A percentile compares a stretch with the other conserved stretches of the same genome.
phyloP scores from a whole-genome alignment of 2,329 filamentous ascomycete genomes.

The Tolypocladium tropicale region DNA sequence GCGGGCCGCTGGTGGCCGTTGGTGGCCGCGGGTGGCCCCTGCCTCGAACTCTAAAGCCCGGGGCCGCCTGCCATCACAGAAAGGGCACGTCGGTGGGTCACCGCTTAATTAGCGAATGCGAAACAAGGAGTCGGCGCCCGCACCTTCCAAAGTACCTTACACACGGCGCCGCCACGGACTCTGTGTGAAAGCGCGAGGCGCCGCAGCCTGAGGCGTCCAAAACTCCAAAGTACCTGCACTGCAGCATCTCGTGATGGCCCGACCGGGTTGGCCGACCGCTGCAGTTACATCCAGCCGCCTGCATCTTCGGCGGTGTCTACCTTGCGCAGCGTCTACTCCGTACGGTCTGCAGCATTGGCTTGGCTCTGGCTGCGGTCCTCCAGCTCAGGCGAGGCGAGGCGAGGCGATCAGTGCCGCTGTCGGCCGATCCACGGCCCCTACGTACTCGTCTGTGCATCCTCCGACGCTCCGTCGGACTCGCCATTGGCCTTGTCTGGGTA shows the following conservation, averaged over 20 bases:
- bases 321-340: too few species aligned
- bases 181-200: too few species aligned
- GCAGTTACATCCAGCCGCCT: neutral
- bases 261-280: neutral
- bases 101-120: neutral
- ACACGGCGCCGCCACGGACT: too few species aligned
- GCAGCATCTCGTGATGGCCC: neutral
- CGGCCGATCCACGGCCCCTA: neutral
- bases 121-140: neutral
- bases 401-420: neutral
- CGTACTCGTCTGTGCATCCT: neutral
- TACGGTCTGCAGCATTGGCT: neutral
- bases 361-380: neutral
- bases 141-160: neutral
- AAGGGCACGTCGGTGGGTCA: neutral
- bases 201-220: neutral
- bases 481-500: neutral
- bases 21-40: neutral
- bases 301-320: neutral
- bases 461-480: neutral
- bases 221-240: neutral
- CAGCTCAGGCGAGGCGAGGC: neutral
- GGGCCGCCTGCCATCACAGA: neutral
- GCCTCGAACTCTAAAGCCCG: neutral
- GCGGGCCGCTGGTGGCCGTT: neutral